Evolutionary conservation across 2,329 filamentous ascomycete species (phyloP), one percentile per base, ranked within the genome.

Genomic region (Aureobasidium namibiae): DNA sequence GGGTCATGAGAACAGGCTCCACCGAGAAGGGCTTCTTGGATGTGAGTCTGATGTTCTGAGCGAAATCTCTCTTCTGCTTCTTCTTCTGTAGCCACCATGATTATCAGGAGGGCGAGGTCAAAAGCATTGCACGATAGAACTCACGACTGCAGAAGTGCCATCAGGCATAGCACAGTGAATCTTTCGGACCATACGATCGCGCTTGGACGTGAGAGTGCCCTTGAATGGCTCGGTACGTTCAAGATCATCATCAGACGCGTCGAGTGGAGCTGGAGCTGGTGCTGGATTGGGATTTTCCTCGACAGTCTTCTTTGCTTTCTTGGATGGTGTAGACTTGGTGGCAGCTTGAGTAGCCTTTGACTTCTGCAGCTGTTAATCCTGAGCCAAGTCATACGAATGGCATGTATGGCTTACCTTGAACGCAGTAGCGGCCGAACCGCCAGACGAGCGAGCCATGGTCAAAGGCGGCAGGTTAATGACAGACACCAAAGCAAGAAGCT

Each of bases 1-100:
- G 13, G 2, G 48, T 45, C 38, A 65, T 59, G 14, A 50, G 57
- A 23, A 63, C 38, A 21, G 45, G 23, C 24, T 31, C 34, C 50
- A 56, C 1, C 8, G 45, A 36, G 57, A 61, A 53, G 21, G 61
- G 58, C 24, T 56, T 49, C 9, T 49, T 42, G 1, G 61, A 49
- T 11, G 5, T 23, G 34, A 60, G 44, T 16, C 31, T 29, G 38
- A 60, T 46, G 10, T 29, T 57, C n/a, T 50, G 38, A 33, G 31
- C 26, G 18, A 57, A 57, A 3, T 8, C 14, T 9, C 23, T 33
- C 13, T 36, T 45, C 5, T 26, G 21, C 14, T 34, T 42, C 5
- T 29, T 39, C 14, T 26, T 46, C 2, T 33, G 2, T n/a, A 38
- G 36, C 26, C 39, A 8, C 16, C 13, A 21, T 29, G 26, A 38